These are phyloP conservation scores for Penicillium polonicum DNA, from an alignment of 2,329 filamentous ascomycete species.

Conservation along the genomic window DNA sequence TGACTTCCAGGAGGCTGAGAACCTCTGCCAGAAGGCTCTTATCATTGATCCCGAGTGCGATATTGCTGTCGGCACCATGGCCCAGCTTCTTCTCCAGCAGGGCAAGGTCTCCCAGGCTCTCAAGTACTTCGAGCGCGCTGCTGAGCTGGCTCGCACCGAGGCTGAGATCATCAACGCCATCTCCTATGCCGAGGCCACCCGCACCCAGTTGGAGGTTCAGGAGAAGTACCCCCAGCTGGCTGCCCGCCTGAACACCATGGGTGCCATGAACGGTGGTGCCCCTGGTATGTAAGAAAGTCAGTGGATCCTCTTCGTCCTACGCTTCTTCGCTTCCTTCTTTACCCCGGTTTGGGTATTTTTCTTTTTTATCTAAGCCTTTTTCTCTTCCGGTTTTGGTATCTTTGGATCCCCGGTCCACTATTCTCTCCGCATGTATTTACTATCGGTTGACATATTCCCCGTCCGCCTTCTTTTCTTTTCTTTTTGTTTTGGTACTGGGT, in stretches of 20 bases:
- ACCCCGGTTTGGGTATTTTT: slow-evolving; percentile 13
- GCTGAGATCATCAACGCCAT: slow-evolving; percentile 95
- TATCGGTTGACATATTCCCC: slow-evolving; percentile 27
- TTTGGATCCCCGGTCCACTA: slow-evolving; percentile 17
- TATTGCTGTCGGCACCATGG: slow-evolving; percentile 98
- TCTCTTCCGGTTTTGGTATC: slow-evolving; percentile 17
- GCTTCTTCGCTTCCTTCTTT: slow-evolving; percentile 17
- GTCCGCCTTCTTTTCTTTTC: slow-evolving; percentile 17
- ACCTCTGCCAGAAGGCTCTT: slow-evolving; percentile 93
- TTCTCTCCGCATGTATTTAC: slow-evolving; percentile 32
- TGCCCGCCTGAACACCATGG: slow-evolving; percentile 65
- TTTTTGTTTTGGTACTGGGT: slow-evolving; percentile 15
- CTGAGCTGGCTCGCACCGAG: slow-evolving; percentile 89
- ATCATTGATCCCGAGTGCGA: slow-evolving; percentile 99
- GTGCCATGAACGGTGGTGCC: slow-evolving; percentile 39
- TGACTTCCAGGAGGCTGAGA: slow-evolving; percentile 90
- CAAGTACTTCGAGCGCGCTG: slow-evolving; percentile 94
- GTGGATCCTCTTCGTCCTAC: slow-evolving; percentile 13
- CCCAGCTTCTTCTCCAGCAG: slow-evolving; percentile 93
- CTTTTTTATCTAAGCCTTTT: slow-evolving; percentile 17
- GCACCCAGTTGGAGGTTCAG: slow-evolving; percentile 90
- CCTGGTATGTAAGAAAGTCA: slow-evolving; percentile 31
- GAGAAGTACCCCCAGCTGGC: slow-evolving; percentile 82
- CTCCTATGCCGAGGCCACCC: slow-evolving; percentile 93
- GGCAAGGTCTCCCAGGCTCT: slow-evolving; percentile 94